These are phyloP conservation scores for Aspergillus pseudoterreus DNA, from an alignment of 2,329 filamentous ascomycete species.

Conservation along the genomic window DNA sequence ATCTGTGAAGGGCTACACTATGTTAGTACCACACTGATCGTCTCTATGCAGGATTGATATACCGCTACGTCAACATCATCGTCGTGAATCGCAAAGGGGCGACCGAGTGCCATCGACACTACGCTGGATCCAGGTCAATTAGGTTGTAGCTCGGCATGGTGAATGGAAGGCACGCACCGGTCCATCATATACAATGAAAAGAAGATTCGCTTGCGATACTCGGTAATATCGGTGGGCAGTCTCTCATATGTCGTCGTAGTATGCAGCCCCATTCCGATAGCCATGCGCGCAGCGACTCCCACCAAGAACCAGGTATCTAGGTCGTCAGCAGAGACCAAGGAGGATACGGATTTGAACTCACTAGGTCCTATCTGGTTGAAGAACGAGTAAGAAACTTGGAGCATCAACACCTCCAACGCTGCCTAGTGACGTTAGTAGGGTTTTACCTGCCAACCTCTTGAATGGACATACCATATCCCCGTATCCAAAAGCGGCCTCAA, in stretches of 20 bases:
- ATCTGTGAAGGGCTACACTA: constrained; percentile 33
- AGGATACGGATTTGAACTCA: constrained; percentile 17
- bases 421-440: constrained; percentile 22
- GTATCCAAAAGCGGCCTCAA: constrained; percentile 36
- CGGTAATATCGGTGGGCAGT: constrained; percentile 29
- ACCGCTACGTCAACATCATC: constrained; percentile 44
- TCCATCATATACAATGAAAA: constrained; percentile 52
- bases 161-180: constrained; percentile 17
- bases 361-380: constrained; percentile 48
- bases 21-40: background rate
- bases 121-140: constrained; percentile 24
- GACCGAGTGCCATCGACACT: constrained; percentile 43
- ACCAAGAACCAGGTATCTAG: constrained; percentile 48
- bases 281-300: constrained; percentile 42
- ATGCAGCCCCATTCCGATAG: constrained; percentile 44
- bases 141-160: background rate
- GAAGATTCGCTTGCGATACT: constrained; percentile 44
- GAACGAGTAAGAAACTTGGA: constrained; percentile 49
- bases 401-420: constrained; percentile 43
- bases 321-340: background rate
- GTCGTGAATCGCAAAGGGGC: constrained; percentile 46
- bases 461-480: constrained; percentile 36
- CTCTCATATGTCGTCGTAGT: constrained; percentile 32
- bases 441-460: background rate
- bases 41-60: background rate